Evolutionary conservation across 768 basidiomycete species (phyloP).

Genomic region (Heimioporus sp.): DNA sequence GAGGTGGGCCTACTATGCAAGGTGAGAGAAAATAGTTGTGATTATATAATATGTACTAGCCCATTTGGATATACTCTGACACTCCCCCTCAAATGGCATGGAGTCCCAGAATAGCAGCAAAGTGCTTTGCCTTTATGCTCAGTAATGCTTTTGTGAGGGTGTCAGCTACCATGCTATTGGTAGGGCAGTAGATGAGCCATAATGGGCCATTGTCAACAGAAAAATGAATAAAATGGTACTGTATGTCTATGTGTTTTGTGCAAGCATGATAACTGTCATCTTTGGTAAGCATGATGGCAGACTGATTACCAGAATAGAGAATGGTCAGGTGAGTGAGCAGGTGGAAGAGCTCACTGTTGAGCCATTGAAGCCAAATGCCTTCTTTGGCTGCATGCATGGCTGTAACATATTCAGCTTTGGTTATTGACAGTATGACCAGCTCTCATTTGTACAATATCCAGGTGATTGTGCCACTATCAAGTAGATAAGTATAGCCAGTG

Average conservation of each 20-base stretch:
- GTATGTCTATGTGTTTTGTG: background rate
- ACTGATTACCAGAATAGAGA: background rate
- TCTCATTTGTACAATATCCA: too few species aligned
- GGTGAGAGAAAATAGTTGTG: too few species aligned
- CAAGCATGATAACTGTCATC: background rate
- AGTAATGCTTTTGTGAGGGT: background rate
- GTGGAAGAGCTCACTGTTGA: constrained; percentile 1
- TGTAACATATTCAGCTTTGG: background rate
- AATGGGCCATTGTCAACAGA: background rate
- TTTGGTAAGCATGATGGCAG: background rate
- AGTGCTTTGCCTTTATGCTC: background rate
- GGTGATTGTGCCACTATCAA: too few species aligned
- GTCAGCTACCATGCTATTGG: background rate
- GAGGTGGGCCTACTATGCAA: too few species aligned
- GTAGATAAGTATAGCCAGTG: too few species aligned
- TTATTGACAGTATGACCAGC: background rate
- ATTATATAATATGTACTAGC: too few species aligned
- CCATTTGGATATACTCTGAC: background rate
- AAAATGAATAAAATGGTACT: constrained; percentile 1
- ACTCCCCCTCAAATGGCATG: constrained; percentile 1
- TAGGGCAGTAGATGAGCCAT: background rate
- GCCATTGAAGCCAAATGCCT: background rate
- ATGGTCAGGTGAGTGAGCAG: background rate
- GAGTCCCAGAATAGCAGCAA: background rate
- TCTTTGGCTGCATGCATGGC: background rate